Conservation (phyloP, 805 yeast genomes). For the Hemisphaericaspora nanyangensis region DNA sequence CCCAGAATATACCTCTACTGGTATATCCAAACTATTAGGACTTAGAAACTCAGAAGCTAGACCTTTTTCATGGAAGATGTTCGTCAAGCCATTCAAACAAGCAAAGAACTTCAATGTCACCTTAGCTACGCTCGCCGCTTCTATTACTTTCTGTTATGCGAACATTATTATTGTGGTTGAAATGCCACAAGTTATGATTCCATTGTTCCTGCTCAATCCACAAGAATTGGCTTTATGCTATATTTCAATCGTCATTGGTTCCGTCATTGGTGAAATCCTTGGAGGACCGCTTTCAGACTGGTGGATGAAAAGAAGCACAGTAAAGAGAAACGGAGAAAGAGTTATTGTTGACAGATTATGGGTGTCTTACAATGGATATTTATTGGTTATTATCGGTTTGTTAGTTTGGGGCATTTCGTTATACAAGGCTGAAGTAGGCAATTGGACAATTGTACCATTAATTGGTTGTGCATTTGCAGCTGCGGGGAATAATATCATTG, state of each 20-base stretch:
- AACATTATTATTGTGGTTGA: constrained; percentile 20
- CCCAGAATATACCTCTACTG: background rate
- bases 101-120: constrained; percentile 8
- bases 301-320: constrained; percentile 17
- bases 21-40: background rate
- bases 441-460: constrained; percentile 19
- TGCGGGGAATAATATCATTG: constrained; percentile 19
- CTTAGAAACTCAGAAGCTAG: constrained; percentile 1
- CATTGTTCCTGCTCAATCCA: constrained; percentile 15
- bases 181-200: constrained; percentile 16
- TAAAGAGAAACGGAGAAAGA: constrained; percentile 7
- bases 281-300: constrained; percentile 20
- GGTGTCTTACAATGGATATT: constrained; percentile 19
- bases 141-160: constrained; percentile 18
- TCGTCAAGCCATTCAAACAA: constrained; percentile 10
- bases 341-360: constrained; percentile 15
- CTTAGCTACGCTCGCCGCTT: constrained; percentile 14
- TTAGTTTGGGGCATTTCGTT: constrained; percentile 19
- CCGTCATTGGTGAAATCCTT: constrained; percentile 18
- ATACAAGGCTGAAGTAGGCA: constrained; percentile 9
- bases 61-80: constrained; percentile 4
- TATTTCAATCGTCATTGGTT: constrained; percentile 19
- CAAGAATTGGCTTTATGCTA: constrained; percentile 21
- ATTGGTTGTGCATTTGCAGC: constrained; percentile 21
- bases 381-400: constrained; percentile 16